A percentile compares a stretch with the other conserved stretches of the same genome.
Evolutionary conservation across 2,329 filamentous ascomycete species (phyloP).

Genomic region (Claviceps africana): DNA sequence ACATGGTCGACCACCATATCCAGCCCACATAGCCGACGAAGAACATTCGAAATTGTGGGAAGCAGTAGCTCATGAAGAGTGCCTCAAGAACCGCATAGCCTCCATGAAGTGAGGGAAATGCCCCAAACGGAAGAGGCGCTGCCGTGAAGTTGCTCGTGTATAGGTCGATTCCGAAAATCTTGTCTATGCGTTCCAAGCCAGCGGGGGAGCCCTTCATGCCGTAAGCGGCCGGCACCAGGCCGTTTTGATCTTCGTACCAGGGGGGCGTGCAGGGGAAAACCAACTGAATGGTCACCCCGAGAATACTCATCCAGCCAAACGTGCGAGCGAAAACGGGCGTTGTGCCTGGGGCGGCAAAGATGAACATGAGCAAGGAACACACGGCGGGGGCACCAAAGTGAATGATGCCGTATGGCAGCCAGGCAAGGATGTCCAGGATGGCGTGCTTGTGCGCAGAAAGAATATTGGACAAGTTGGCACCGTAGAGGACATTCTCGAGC

Average conservation of each 20-base stretch:
- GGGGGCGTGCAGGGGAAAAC: conserved; percentile 87
- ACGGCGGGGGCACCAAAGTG: conserved; percentile 81
- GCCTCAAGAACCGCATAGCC: conserved; percentile 80
- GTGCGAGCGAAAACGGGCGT: conserved; percentile 71
- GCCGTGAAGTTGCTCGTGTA: conserved; percentile 88
- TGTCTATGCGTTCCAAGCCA: conserved; percentile 76
- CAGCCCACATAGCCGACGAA: conserved; percentile 78
- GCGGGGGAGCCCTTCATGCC: conserved; percentile 81
- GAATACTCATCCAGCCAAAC: conserved; percentile 86
- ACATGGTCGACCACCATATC: conserved; percentile 99
- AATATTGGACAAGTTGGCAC: conserved; percentile 90
- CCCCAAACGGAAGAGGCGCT: conserved; percentile 84
- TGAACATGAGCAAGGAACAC: conserved; percentile 65
- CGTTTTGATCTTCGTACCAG: conserved; percentile 93
- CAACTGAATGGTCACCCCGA: conserved; percentile 77
- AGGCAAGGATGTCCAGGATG: conserved; percentile 74
- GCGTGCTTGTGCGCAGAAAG: conserved; percentile 79
- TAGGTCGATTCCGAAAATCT: conserved; percentile 78
- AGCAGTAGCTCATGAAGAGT: conserved; percentile 84
- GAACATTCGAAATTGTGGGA: conserved; percentile 66
- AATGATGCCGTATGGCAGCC: conserved; percentile 83
- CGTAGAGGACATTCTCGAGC: conserved; percentile 91
- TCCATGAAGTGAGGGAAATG: conserved; percentile 86
- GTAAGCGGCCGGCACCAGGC: conserved; percentile 81
- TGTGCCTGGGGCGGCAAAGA: conserved; percentile 77